A percentile compares a stretch with the other conserved stretches of the same genome.
phyloP scores from a whole-genome alignment of 2,329 filamentous ascomycete genomes.

The Blastomyces gilchristii region DNA sequence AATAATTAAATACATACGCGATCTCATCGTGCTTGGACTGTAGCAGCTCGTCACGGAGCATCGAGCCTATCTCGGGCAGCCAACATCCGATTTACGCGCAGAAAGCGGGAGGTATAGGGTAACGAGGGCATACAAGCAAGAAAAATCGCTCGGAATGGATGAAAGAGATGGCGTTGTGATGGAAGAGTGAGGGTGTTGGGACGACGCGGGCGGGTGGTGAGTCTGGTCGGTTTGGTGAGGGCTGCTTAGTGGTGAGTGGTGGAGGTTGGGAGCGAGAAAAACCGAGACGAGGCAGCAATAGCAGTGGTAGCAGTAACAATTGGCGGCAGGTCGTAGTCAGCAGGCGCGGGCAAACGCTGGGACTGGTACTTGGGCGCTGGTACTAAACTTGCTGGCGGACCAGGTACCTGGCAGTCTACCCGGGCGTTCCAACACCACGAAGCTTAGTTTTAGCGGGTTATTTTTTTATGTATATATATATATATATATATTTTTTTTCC shows the following conservation, averaged over 20 bases:
- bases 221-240: background rate
- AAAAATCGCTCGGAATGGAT: slow-evolving; percentile 38
- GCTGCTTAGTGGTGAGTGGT: background rate
- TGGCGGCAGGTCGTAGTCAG: background rate
- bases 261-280: background rate
- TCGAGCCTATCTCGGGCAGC: slow-evolving; percentile 39
- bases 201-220: slow-evolving; percentile 4
- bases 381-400: background rate
- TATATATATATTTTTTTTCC: background rate
- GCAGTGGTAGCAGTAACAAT: background rate
- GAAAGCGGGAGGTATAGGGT: slow-evolving; percentile 31
- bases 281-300: background rate
- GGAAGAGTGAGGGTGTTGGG: slow-evolving; percentile 27
- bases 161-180: slow-evolving; percentile 32
- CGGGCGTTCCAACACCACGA: background rate
- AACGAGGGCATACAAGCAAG: slow-evolving; percentile 35
- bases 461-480: no score
- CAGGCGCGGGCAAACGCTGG: background rate
- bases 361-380: background rate
- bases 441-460: slow-evolving; percentile 8
- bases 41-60: slow-evolving; percentile 42
- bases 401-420: background rate
- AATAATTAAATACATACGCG: slow-evolving; percentile 37
- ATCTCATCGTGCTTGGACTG: slow-evolving; percentile 43
- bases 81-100: slow-evolving; percentile 42